Conservation (phyloP, 352 stramenopile species). For the Aphanomyces stellatus region DNA sequence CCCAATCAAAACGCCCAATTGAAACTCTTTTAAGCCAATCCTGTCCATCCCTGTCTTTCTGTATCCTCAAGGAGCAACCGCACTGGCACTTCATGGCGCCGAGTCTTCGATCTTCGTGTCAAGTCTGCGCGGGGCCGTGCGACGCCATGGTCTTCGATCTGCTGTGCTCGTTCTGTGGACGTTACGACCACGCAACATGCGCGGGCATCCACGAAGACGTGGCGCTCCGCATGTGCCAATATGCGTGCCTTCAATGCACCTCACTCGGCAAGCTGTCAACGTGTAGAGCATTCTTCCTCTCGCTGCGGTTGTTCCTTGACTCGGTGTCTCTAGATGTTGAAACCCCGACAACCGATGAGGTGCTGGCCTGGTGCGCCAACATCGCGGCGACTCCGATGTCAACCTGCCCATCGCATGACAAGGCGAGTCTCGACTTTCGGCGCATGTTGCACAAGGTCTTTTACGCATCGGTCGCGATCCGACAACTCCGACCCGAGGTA, state of each 20-base stretch:
- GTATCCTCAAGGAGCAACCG: neutral
- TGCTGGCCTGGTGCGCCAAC: neutral
- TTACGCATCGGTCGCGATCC: neutral
- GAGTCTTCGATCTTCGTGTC: too few species aligned
- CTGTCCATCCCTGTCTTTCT: neutral
- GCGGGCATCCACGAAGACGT: constrained; percentile 41
- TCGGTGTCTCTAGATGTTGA: neutral
- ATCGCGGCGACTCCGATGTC: too few species aligned
- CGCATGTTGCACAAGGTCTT: constrained; percentile 16
- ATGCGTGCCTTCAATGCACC: constrained; percentile 36
- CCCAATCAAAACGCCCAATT: too few species aligned
- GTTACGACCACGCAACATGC: constrained; percentile 49
- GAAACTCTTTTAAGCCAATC: too few species aligned
- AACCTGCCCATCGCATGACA: too few species aligned
- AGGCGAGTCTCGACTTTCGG: constrained; percentile 13
- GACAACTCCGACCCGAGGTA: neutral
- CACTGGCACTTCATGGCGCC: too few species aligned
- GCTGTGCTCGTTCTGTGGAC: constrained; percentile 26
- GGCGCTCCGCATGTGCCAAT: constrained; percentile 49
- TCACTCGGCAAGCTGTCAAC: constrained; percentile 29
- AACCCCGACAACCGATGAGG: neutral
- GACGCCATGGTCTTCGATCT: neutral
- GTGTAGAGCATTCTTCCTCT: neutral
- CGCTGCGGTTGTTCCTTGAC: neutral
- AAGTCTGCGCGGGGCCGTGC: neutral